Evolutionary conservation across 495 filamentous ascomycete genomes (phyloP), one percentile per base, ranked within the genome.

Genomic region (Opeltia flavorubescens): DNA sequence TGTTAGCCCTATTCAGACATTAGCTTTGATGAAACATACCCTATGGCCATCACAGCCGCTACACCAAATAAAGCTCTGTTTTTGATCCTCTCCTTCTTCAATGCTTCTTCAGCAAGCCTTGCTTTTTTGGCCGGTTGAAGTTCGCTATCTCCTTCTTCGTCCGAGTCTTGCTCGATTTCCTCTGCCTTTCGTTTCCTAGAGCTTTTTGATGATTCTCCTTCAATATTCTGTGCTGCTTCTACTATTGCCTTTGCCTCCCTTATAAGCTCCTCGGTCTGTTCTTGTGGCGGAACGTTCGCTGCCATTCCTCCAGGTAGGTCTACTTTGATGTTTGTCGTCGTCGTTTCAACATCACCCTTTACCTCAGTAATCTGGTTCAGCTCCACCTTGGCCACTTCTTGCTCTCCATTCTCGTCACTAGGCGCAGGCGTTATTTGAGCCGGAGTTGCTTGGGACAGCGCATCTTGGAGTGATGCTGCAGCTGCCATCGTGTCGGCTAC

Each of bases 211-310:
- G 58, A 59, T n/a, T 65, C 56, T 5, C 58, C 57, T 18, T 58
- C 49, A n/a, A 76, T 61, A 50, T 79, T 76, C 39, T 70, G 71
- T 34, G 85, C 87, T 45, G 84, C 83, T 43, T 83, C 75, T 5
- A 96, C 91, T 86, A 95, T 94, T 52, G 78, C 77, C 60, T 83
- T 86, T 5, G 91, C 91, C 61, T 84, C 74, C 39, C 76, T 80
- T 38, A 96, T 79, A 81, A 95, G 84, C 27, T 80, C 71, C 46
- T 83, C 69, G 0, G 88, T 78, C 43, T 83, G 79, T 33, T 84
- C 83, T 2, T 83, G 74, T 8, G 81, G 70, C 0, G 84, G 83
- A 8, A 85, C 63, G 31, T 87, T 78, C 13, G 81, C 78, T 9
- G 71, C 66, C 38, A 41, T 41, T 11, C 68, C 71, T 11, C 80